Evolutionary conservation across 352 stramenopile species (phyloP).

Genomic region (Phytophthora cryptogea): DNA sequence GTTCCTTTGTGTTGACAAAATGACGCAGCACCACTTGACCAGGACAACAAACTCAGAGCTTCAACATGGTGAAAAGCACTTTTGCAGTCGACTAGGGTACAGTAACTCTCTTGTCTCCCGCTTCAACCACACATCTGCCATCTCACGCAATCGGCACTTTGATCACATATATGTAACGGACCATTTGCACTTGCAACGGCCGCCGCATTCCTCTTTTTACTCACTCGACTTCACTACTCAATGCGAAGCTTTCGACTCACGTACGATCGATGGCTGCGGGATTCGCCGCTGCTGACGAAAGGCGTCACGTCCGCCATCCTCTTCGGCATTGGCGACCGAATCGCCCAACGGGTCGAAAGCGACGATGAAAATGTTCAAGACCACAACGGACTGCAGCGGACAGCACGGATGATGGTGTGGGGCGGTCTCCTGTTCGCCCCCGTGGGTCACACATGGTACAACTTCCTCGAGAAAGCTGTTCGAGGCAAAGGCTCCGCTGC

Average conservation of each 20-base stretch:
- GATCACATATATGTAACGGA: constrained; percentile 23
- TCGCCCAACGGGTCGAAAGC: constrained; percentile 57
- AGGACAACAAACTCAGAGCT: neutral
- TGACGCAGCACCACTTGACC: too few relatives aligned
- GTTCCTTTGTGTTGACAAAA: neutral
- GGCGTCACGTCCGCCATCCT: constrained; percentile 63
- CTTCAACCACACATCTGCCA: constrained; percentile 36
- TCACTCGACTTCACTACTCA: neutral
- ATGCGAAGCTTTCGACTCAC: constrained; percentile 50
- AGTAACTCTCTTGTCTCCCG: neutral
- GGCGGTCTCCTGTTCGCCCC: constrained; percentile 88
- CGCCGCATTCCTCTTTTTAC: constrained; percentile 22
- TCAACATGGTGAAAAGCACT: constrained; percentile 20
- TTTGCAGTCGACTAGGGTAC: constrained; percentile 11
- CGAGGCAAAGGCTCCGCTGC: constrained; percentile 24
- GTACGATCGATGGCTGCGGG: constrained; percentile 61
- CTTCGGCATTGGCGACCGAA: constrained; percentile 68
- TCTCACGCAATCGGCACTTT: constrained; percentile 9
- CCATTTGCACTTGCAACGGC: neutral
- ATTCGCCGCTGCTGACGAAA: constrained; percentile 71
- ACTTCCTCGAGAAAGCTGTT: constrained; percentile 70
- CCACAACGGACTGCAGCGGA: constrained; percentile 31
- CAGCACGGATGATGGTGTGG: constrained; percentile 82
- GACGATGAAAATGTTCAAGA: constrained; percentile 13
- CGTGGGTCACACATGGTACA: constrained; percentile 91